Evolutionary conservation across 2,329 filamentous ascomycete genomes (phyloP).

Genomic region (Monilinia laxa): DNA sequence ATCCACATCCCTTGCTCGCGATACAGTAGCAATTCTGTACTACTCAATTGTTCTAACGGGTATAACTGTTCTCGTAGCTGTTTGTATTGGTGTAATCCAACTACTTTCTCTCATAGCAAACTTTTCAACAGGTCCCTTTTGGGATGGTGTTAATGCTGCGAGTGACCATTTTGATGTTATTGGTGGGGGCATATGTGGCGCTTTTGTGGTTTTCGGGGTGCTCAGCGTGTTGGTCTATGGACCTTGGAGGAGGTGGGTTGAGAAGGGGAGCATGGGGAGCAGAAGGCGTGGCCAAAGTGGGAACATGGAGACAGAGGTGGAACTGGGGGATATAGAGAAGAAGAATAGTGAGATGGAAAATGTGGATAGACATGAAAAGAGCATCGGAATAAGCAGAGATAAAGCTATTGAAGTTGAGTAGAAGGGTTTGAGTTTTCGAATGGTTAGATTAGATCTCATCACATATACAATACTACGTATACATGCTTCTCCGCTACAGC

Average conservation of each 20-base stretch:
- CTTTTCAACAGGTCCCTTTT: constrained; percentile 76
- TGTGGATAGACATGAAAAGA: constrained; percentile 2
- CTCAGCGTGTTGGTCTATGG: constrained; percentile 65
- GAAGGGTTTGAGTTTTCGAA: not conserved
- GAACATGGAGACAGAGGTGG: not conserved
- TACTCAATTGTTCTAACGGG: constrained; percentile 60
- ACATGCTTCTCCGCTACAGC: not conserved
- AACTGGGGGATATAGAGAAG: constrained; percentile 3
- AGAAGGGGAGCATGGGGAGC: constrained; percentile 8
- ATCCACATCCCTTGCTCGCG: constrained; percentile 71
- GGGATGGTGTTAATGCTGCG: constrained; percentile 78
- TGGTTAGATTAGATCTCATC: not conserved
- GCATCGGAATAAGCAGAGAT: not conserved
- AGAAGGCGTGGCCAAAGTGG: not conserved
- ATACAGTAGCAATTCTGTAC: constrained; percentile 87
- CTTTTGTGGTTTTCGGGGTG: constrained; percentile 75
- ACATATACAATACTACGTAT: too few relatives aligned
- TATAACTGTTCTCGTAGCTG: constrained; percentile 41
- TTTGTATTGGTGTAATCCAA: constrained; percentile 81
- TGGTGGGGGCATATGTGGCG: constrained; percentile 80
- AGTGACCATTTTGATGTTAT: constrained; percentile 84
- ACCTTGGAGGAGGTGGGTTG: constrained; percentile 70
- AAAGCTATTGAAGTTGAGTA: not conserved
- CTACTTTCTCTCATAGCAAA: constrained; percentile 76
- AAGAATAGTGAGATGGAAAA: not conserved